Evolutionary conservation across 441 rosid genomes (phyloP).

Genomic region (Aquilaria agallochum): DNA sequence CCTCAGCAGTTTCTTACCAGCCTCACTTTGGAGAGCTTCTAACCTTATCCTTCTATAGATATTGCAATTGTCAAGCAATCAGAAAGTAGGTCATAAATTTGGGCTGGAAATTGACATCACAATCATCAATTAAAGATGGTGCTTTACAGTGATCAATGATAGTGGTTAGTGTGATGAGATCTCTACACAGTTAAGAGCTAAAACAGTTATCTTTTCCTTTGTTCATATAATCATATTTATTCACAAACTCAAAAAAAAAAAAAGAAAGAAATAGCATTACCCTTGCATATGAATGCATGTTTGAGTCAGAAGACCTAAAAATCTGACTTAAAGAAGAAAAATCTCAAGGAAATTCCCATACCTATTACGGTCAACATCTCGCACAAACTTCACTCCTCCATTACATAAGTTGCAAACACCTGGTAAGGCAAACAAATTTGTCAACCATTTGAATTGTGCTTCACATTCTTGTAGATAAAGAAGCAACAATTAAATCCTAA

Average conservation of each 20-base stretch:
- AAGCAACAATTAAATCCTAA: not conserved
- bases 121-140: too few species aligned
- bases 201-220: not conserved
- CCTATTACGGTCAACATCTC: constrained; percentile 71
- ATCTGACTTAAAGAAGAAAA: not conserved
- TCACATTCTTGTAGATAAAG: not conserved
- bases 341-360: constrained; percentile 13
- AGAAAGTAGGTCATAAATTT: too few species aligned
- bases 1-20: constrained; percentile 70
- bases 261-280: too few species aligned
- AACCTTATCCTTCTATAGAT: constrained; percentile 72
- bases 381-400: constrained; percentile 87
- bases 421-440: constrained; percentile 13
- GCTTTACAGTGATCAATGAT: not conserved
- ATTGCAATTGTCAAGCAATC: not conserved
- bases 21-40: constrained; percentile 87
- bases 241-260: not conserved
- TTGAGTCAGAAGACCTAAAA: too few species aligned
- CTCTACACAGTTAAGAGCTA: too few species aligned
- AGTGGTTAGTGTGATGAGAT: too few species aligned
- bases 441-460: too few species aligned
- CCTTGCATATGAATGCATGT: too few species aligned
- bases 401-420: constrained; percentile 93
- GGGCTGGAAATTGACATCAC: too few species aligned
- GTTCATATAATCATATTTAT: not conserved